A percentile compares a stretch with the other conserved stretches of the same genome.
Conservation (phyloP, 345 rosid species). For the Excoecaria cochinchinensis region DNA sequence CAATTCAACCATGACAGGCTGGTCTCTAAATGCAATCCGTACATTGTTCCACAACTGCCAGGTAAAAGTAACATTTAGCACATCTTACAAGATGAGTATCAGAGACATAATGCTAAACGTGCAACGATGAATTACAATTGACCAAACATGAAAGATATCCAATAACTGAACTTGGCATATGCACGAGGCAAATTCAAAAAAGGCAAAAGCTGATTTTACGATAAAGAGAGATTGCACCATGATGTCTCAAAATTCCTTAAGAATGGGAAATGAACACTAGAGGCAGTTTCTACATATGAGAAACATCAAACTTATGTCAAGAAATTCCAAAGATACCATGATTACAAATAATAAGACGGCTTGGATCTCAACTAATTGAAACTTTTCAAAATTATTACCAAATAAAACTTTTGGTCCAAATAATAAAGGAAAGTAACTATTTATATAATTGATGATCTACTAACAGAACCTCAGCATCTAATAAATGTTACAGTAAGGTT, state of each 20-base stretch:
- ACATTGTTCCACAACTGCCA: constrained; percentile 86
- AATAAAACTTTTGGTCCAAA: neutral
- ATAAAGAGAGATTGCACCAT: neutral
- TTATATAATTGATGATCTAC: neutral
- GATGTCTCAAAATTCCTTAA: neutral
- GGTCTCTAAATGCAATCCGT: constrained; percentile 59
- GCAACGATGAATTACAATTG: constrained; percentile 13
- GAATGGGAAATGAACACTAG: neutral
- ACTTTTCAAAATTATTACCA: neutral
- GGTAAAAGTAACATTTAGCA: constrained; percentile 33
- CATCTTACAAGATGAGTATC: constrained; percentile 6
- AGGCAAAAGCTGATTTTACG: neutral
- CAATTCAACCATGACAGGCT: constrained; percentile 69
- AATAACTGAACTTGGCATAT: neutral
- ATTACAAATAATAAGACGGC: neutral
- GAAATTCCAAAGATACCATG: neutral
- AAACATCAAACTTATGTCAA: neutral
- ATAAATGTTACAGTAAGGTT: neutral
- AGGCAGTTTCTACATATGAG: neutral
- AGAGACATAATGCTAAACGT: neutral
- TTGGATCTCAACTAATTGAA: neutral
- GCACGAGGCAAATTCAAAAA: neutral
- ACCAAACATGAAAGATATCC: neutral
- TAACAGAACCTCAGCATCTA: neutral
- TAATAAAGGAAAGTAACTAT: neutral